Conservation (phyloP, 1,284 basidiomycete species). For the Wolfiporia cocos region DNA sequence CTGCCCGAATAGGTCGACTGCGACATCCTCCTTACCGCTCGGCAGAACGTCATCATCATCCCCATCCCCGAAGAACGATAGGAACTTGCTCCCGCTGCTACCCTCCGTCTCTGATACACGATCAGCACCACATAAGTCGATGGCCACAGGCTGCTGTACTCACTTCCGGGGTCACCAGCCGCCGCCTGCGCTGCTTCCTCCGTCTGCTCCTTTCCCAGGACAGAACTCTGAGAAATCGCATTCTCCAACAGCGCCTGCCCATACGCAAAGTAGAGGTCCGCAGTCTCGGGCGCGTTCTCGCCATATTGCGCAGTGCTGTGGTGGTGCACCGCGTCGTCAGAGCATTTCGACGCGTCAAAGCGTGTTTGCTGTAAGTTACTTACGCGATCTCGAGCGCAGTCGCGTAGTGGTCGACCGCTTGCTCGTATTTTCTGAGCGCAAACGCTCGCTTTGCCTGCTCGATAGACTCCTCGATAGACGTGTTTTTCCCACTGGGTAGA, state of each 20-base stretch:
- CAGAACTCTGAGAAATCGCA: slow-evolving; percentile 73
- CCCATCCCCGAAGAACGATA: slow-evolving; percentile 72
- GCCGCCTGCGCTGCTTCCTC: slow-evolving; percentile 48
- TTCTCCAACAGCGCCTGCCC: slow-evolving; percentile 87
- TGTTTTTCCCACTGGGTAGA: not conserved
- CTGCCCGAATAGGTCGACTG: slow-evolving; percentile 59
- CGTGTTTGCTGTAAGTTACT: slow-evolving; percentile 27
- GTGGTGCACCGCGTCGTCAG: not conserved
- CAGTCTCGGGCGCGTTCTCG: slow-evolving; percentile 72
- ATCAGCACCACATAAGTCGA: too few relatives aligned
- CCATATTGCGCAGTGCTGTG: slow-evolving; percentile 68
- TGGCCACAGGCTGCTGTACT: too few relatives aligned
- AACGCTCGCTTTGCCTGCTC: slow-evolving; percentile 82
- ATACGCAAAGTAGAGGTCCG: slow-evolving; percentile 81
- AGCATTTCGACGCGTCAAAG: slow-evolving; percentile 4
- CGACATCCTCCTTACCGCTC: slow-evolving; percentile 29
- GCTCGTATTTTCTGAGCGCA: slow-evolving; percentile 82
- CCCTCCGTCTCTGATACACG: slow-evolving; percentile 21
- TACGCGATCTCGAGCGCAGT: slow-evolving; percentile 80
- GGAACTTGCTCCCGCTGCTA: slow-evolving; percentile 45
- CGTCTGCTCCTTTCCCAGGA: slow-evolving; percentile 78
- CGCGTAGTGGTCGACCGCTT: slow-evolving; percentile 81
- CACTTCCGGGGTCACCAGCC: slow-evolving; percentile 32
- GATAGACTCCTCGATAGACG: slow-evolving; percentile 48
- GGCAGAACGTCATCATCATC: slow-evolving; percentile 40